Evolutionary conservation across 371 early-diverging fungal genomes (phyloP), one percentile per base, ranked within the genome.

Genomic region (Haplosporangium sp.): DNA sequence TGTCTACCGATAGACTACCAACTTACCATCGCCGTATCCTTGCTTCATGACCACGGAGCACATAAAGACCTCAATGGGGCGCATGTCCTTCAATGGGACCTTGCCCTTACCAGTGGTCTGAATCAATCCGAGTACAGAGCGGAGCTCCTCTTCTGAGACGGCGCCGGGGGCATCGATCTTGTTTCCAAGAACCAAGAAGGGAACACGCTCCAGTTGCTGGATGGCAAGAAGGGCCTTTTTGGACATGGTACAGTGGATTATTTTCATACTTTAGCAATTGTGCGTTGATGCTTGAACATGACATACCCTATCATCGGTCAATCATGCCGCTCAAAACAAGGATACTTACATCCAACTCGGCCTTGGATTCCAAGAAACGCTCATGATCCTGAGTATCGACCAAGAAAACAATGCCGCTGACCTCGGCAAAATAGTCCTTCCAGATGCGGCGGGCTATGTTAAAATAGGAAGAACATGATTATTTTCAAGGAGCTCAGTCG

Each of bases 101-200:
- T 96, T 97, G 79, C 98, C 99, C 91, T 98, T 98, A 75, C 99
- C 98, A 48, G 98, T 98, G 52, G 98, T 97, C 82, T 97, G 96
- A 89, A 89, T 92, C 73, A 98, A 87, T 42, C 97, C 97, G 54
- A 98, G 90, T 50, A 86, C 86, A 62, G 88, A 86, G 83, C 98
- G 87, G 62, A 98, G 91, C 64, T 90, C 90, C 67, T 97, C 98
- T 85, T 98, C 99, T 43, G 94, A 93, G 59, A 97, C 95, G 46
- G 99, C 99, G 69, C 94, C 93, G 64, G 91, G 91, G 20, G 94
- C 93, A 82, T 98, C 99, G 82, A 98, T 98, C 91, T 98, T 98
- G 90, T 98, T 98, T 70, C 99, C 99, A 60, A 98, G 92, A 63
- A 98, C 85, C 70, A 98, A 83, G 90, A 98, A 96, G 38, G 99